Base-by-base conservation (phyloP, 2,329 filamentous ascomycete genomes). In the Dissoconium aciculare region DNA sequence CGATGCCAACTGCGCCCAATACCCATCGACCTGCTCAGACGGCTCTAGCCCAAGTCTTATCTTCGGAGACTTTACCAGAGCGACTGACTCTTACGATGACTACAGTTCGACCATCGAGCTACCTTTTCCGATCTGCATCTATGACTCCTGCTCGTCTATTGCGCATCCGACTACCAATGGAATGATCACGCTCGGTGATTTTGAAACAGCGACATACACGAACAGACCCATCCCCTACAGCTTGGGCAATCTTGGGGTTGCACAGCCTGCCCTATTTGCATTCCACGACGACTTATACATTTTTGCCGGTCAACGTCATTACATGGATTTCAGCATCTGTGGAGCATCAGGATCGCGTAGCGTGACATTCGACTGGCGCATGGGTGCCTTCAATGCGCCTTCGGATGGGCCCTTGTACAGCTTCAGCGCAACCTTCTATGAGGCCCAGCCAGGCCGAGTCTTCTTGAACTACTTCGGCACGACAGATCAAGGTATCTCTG, bases 71-170 rank as follows among this genome's bases (percentile, higher is more conserved):
- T 23, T 23, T n/a, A 23, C 8, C n/a, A 8, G n/a, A n/a, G 19
- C 19, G n/a, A 8, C 19, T n/a, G 8, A 23, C 8, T 8, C 8
- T n/a, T 23, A 23, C 19, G 19, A 23, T n/a, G 19, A 23, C 19
- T 23, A 23, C 19, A 8, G 8, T n/a, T 8, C 19, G 19, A 23
- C 19, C 19, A n/a, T 23, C n/a, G 19, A 23, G 19, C 19, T 23
- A n/a, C 19, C 19, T n/a, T 23, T 23, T 23, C 19, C 19, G 19
- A 23, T 23, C n/a, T 23, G 19, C 19, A 23, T 23, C 19, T 23
- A 23, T n/a, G 19, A 23, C 19, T 23, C 19, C 19, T 23, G 19
- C 19, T 23, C 19, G 19, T 23, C 19, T n/a, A 23, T n/a, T 23
- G 19, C n/a, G 19, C 19, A 23, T 23, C 19, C 19, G n/a, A 23